phyloP scores from a whole-genome alignment of 345 rosid genomes.

The Populus euphratica region DNA sequence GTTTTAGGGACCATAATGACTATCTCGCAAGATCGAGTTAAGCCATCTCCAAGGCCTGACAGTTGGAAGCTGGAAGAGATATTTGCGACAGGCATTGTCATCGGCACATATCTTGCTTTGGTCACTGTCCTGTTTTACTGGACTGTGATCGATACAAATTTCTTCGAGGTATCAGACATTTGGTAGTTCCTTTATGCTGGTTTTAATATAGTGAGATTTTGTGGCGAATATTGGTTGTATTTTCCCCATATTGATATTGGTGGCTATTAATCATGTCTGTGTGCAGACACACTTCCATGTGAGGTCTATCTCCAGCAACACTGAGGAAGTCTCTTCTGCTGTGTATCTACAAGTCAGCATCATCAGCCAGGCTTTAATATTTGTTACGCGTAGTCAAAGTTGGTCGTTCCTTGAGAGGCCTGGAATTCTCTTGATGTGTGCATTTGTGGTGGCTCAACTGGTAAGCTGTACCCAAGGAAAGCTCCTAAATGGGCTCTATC shows the following conservation, averaged over 20 bases:
- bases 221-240: too few relatives aligned
- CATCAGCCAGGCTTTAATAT: conserved; percentile 95
- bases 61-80: conserved; percentile 95
- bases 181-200: neutral
- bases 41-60: conserved; percentile 85
- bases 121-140: conserved; percentile 85
- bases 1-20: conserved; percentile 89
- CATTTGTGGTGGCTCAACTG: conserved; percentile 85
- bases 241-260: neutral
- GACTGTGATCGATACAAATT: conserved; percentile 63
- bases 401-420: conserved; percentile 93
- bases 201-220: neutral
- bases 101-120: conserved; percentile 88
- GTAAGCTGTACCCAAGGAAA: conserved; percentile 32
- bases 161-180: conserved; percentile 69
- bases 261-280: conserved; percentile 8
- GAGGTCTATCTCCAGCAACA: conserved; percentile 45
- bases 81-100: conserved; percentile 85
- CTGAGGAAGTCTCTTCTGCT: conserved; percentile 75
- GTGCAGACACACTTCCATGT: conserved; percentile 68
- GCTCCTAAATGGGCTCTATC: neutral
- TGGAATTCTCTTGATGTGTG: conserved; percentile 67
- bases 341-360: conserved; percentile 94
- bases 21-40: conserved; percentile 79
- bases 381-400: conserved; percentile 87